phyloP scores from a whole-genome alignment of 1,284 basidiomycete genomes.

The Marasmius sp. region DNA sequence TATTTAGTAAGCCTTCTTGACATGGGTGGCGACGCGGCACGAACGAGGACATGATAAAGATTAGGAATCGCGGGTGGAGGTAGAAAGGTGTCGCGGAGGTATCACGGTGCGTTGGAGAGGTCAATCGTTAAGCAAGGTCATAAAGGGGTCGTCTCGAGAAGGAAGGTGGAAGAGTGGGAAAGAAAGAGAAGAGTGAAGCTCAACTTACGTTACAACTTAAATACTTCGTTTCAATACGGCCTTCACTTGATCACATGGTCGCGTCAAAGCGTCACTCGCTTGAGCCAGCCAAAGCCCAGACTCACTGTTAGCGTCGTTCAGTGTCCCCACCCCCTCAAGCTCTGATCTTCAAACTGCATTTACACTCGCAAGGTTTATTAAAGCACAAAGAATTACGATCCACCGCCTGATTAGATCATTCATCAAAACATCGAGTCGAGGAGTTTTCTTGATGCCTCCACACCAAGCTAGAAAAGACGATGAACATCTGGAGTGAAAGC shows the following conservation, averaged over 20 bases:
- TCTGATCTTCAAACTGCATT: no score
- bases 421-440: slow-evolving; percentile 64
- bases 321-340: no score
- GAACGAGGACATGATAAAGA: not conserved
- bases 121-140: not conserved
- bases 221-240: no score
- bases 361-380: no score
- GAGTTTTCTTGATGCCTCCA: slow-evolving; percentile 75
- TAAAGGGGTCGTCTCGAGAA: not conserved
- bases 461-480: slow-evolving; percentile 60
- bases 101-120: not conserved
- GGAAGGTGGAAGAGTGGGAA: not conserved
- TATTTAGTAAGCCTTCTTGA: no score
- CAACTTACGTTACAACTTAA: not conserved
- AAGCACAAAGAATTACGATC: not conserved
- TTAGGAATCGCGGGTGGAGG: not conserved
- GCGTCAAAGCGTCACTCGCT: not conserved
- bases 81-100: not conserved
- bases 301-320: no score
- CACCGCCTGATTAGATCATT: not conserved
- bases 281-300: no score
- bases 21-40: no score
- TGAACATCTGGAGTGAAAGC: not conserved
- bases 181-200: not conserved
- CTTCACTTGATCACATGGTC: not conserved